phyloP scores from a whole-genome alignment of 2,329 filamentous ascomycete genomes.

The Fusarium domesticum region DNA sequence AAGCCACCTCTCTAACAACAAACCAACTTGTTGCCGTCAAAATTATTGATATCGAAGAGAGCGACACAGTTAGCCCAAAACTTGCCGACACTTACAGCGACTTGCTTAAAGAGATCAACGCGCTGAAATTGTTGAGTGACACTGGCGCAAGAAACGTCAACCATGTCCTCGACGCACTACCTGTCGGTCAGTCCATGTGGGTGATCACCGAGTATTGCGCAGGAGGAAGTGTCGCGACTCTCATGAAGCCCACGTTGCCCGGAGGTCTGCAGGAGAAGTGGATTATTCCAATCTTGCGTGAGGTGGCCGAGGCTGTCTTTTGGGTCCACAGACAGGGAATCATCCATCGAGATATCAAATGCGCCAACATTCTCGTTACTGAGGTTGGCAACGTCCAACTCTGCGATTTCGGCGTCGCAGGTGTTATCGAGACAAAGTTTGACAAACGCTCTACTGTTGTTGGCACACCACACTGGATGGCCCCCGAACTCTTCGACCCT shows the following conservation, averaged over 20 bases:
- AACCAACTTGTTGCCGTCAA: constrained; percentile 68
- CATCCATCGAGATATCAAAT: constrained; percentile 70
- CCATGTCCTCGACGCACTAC: constrained; percentile 73
- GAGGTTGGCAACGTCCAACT: constrained; percentile 75
- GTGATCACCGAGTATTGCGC: constrained; percentile 85
- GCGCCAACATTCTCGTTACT: constrained; percentile 76
- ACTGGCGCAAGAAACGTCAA: constrained; percentile 78
- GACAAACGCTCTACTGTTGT: constrained; percentile 79
- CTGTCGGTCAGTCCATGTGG: constrained; percentile 79
- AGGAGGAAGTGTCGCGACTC: constrained; percentile 75
- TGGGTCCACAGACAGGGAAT: constrained; percentile 69
- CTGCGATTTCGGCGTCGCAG: constrained; percentile 82
- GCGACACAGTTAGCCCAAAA: constrained; percentile 64
- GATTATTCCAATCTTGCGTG: constrained; percentile 65
- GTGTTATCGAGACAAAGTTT: constrained; percentile 69
- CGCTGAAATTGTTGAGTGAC: constrained; percentile 70
- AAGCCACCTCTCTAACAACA: constrained; percentile 49
- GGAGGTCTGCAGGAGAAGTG: constrained; percentile 67
- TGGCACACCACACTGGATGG: constrained; percentile 85
- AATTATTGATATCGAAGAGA: constrained; percentile 80
- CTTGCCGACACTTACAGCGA: constrained; percentile 66
- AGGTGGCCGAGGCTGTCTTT: constrained; percentile 62
- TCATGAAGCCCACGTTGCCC: constrained; percentile 64
- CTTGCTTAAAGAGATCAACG: constrained; percentile 65
- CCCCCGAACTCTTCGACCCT: constrained; percentile 70